Conservation (phyloP, 2,329 filamentous ascomycete genomes). For the Laburnicola sp. region DNA sequence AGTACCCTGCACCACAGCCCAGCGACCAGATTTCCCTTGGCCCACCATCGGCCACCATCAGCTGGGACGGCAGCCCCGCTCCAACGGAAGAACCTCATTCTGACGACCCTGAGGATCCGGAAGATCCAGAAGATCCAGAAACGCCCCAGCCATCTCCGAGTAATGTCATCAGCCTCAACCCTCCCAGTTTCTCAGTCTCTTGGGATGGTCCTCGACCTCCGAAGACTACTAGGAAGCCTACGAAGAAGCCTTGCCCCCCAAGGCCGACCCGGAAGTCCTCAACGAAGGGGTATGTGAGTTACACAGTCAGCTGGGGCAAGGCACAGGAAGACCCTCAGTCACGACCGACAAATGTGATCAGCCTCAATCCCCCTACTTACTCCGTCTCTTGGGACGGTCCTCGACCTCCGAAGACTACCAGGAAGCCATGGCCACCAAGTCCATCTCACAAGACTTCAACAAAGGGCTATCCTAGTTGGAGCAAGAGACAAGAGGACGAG, state of each 20-base stretch:
- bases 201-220: slow-evolving; percentile 15
- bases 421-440: slow-evolving; percentile 7
- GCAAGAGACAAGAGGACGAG: slow-evolving; percentile 15
- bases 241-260: slow-evolving; percentile 7
- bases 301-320: no score
- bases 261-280: slow-evolving; percentile 8
- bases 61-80: slow-evolving; percentile 20
- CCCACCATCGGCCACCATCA: slow-evolving; percentile 8
- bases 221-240: background rate
- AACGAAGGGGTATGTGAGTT: slow-evolving; percentile 2
- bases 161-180: background rate
- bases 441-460: background rate
- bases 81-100: background rate
- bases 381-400: slow-evolving; percentile 19
- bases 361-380: slow-evolving; percentile 17
- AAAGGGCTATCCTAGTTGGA: slow-evolving; percentile 16
- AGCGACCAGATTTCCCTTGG: background rate
- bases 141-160: background rate
- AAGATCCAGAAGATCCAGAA: slow-evolving; percentile 4
- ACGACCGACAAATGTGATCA: slow-evolving; percentile 15
- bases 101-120: slow-evolving; percentile 18
- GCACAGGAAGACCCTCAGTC: background rate
- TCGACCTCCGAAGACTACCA: slow-evolving; percentile 6
- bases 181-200: slow-evolving; percentile 18
- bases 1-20: slow-evolving; percentile 3